phyloP scores from a whole-genome alignment of 306 rosid genomes.

The Chamaecrista fasciculata region DNA sequence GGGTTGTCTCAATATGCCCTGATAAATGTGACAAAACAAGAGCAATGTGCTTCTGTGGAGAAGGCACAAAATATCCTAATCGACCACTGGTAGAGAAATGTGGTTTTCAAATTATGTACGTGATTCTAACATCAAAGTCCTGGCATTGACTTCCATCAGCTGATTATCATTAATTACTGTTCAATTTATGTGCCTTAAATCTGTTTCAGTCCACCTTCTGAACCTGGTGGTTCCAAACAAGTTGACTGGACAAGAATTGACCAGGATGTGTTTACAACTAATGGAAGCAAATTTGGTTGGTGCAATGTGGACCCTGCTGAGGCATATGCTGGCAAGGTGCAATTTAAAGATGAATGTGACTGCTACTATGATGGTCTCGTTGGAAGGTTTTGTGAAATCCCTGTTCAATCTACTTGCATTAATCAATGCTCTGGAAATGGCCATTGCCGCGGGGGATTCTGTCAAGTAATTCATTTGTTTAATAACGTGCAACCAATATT shows the following conservation, averaged over 20 bases:
- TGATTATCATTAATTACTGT: background rate
- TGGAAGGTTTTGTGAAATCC: slow-evolving; percentile 74
- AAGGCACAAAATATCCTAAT: slow-evolving; percentile 85
- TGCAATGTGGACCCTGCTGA: slow-evolving; percentile 89
- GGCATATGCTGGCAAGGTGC: slow-evolving; percentile 62
- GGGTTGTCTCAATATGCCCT: slow-evolving; percentile 89
- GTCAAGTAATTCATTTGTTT: slow-evolving; percentile 55
- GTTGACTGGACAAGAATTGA: slow-evolving; percentile 74
- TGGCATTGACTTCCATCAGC: background rate
- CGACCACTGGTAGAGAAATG: slow-evolving; percentile 88
- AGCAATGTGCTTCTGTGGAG: slow-evolving; percentile 98
- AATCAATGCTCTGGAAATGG: slow-evolving; percentile 91
- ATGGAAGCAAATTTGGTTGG: slow-evolving; percentile 74
- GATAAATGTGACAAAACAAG: slow-evolving; percentile 79
- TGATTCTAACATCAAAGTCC: slow-evolving; percentile 15
- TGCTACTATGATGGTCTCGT: slow-evolving; percentile 71
- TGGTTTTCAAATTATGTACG: slow-evolving; percentile 77
- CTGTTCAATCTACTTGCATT: slow-evolving; percentile 70
- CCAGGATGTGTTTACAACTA: slow-evolving; percentile 64
- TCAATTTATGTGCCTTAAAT: slow-evolving; percentile 22
- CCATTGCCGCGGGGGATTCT: slow-evolving; percentile 81
- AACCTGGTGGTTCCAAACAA: slow-evolving; percentile 57
- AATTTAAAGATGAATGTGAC: slow-evolving; percentile 75
- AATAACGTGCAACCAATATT: slow-evolving; percentile 2
- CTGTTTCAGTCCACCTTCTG: slow-evolving; percentile 60